Base-by-base conservation (phyloP, 176 grass and related monocot genomes). In the Aegilops sharonensis region DNA sequence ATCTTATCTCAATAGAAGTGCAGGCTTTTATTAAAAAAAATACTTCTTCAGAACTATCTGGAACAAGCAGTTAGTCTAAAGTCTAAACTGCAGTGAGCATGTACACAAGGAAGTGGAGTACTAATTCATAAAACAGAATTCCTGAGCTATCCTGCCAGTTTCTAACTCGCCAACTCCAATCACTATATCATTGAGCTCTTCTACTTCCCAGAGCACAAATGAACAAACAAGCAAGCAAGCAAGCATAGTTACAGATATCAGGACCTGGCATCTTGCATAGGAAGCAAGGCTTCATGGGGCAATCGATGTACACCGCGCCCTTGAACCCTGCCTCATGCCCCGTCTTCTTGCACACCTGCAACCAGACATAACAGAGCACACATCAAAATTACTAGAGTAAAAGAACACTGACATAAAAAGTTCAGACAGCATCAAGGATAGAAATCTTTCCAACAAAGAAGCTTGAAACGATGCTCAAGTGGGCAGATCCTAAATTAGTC, bases 251-350 rank as follows among this genome's bases (percentile, higher is more conserved):
- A 6, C 6, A 4, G 30, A 59, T 42, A 59, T 76, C 10, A 78
- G 75, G 61, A 98, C 96, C 96, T 84, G 96, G 93, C 86, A n/a
- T 95, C 91, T 98, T 98, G 85, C 96, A 98, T 15, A 98, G 88
- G 83, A 92, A 98, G 84, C 96, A 98, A 57, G 93, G 96, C 87
- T 98, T 98, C 92, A 85, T 95, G 69, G 96, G 96, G 82, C 96
- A 98, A 15, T 98, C 91, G 9, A 98, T 87, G 67, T 98, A 98
- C 50, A 93, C 82, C 2, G 91, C 90, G 2, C 93, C 93, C 86
- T 85, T 92, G 63, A 98, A 98, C 84, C 96, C 96, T 8, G 96
- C 96, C 91, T 98, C 78, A 24, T 98, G 96, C 17, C 96, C 96
- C 20, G 78, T 85, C 48, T 71, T 88, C 86, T 94, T 97, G 89